Evolutionary conservation across 169 alveolate genomes (phyloP).

Genomic region (Perkinsus chesapeaki): DNA sequence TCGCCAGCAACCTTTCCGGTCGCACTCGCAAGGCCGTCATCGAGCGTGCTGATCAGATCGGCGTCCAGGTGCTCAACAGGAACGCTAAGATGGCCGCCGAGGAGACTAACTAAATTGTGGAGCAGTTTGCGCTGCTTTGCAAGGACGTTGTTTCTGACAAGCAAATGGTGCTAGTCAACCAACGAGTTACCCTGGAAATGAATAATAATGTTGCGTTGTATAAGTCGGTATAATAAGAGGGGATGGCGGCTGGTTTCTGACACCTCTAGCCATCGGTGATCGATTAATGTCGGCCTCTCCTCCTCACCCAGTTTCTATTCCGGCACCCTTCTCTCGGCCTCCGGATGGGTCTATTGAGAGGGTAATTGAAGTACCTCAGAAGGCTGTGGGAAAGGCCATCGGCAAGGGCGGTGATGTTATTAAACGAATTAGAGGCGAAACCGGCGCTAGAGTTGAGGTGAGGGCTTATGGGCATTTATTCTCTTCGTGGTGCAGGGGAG

Average conservation of each 20-base stretch:
- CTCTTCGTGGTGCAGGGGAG: too few species aligned
- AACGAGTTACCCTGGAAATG: neutral
- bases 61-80: conserved; percentile 79
- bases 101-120: neutral
- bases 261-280: neutral
- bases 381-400: neutral
- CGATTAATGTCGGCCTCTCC: neutral
- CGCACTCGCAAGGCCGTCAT: conserved; percentile 79
- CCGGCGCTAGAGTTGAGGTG: neutral
- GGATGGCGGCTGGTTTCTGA: neutral
- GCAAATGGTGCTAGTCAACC: neutral
- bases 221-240: neutral
- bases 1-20: conserved; percentile 85
- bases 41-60: conserved; percentile 89
- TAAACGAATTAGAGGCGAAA: neutral
- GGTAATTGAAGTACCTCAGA: neutral
- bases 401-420: neutral
- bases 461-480: too few species aligned
- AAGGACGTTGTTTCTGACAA: neutral
- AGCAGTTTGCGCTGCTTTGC: neutral
- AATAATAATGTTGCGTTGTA: neutral
- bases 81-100: conserved; percentile 54
- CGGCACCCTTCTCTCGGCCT: neutral
- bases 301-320: too few species aligned
- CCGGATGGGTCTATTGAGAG: neutral